Base-by-base conservation (phyloP, 805 yeast genomes). In the Wickerhamomyces strasburgensis region DNA sequence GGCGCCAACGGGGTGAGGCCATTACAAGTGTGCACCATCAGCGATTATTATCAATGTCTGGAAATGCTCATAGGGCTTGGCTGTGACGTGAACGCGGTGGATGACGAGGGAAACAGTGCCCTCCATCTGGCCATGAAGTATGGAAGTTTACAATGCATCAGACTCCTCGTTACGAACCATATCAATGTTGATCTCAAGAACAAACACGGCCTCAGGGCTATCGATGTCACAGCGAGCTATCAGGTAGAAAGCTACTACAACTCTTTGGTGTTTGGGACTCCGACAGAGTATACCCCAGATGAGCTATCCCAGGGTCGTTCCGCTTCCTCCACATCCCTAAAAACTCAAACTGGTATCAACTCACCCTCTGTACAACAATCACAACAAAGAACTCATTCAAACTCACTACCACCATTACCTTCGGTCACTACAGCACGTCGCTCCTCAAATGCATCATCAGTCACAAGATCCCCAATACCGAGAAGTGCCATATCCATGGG, bases 61-160 rank as follows among this genome's bases (percentile, higher is more conserved):
- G 75, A 71, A 43, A 59, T 84, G 29, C 60, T 87, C 15, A 61
- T 86, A 4, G 82, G 82, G 26, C 73, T 81, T 38, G 93, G 89
- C 7, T 94, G 94, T 3, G 82, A 85, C 49, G 67, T 87, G 31
- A 79, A 83, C 47, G 56, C 77, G 5, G 79, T 76, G 37, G 95
- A 93, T 54, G 62, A 66, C 8, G 73, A 73, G 13, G 95, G 93
- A 1, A 84, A 87, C 52, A 80, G 95, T 3, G 86, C 96, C 0
- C 62, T 90, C 29, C 98, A 90, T 59, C 65, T 83, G 35, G 95
- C 96, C 0, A 71, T 85, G 47, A 80, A 82, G 38, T 75, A 70
- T 48, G 90, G 89, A 5, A 73, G 75, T 42, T 49, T 73, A 13
- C 72, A 72, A 33, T 78, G 84, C 31, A 58, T 78, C 43, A 67